phyloP scores from a whole-genome alignment of 163 green algal genomes.

The Dunaliella salina region DNA sequence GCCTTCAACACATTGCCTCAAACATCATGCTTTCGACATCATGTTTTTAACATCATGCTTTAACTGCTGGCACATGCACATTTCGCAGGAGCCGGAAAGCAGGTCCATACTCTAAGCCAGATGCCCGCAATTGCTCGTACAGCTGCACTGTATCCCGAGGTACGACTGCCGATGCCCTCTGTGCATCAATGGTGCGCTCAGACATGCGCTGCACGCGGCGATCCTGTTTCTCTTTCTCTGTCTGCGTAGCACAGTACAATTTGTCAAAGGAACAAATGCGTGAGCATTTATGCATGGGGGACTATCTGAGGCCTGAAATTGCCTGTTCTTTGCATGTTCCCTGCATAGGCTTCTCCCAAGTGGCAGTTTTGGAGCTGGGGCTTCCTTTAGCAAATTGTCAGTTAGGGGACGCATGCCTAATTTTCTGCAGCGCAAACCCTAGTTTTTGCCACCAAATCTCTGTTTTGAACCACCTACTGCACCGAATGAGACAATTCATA shows the following conservation, averaged over 20 bases:
- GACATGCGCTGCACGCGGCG: constrained; percentile 41
- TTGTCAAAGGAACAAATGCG: background rate
- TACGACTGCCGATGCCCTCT: constrained; percentile 65
- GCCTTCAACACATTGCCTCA: too few relatives aligned
- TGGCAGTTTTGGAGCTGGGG: too few relatives aligned
- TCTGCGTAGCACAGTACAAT: constrained; percentile 31
- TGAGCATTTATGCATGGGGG: background rate
- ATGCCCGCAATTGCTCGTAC: constrained; percentile 78
- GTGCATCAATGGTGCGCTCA: constrained; percentile 82
- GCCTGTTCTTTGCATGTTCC: too few relatives aligned
- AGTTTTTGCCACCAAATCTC: too few relatives aligned
- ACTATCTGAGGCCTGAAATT: background rate
- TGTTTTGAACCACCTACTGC: too few relatives aligned
- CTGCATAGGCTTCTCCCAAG: too few relatives aligned
- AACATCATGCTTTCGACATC: too few relatives aligned
- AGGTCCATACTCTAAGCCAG: constrained; percentile 87
- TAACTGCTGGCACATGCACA: constrained; percentile 68
- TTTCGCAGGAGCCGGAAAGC: constrained; percentile 87
- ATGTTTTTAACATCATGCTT: too few relatives aligned
- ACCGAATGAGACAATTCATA: too few relatives aligned
- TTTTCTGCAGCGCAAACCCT: too few relatives aligned
- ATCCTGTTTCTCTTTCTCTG: constrained; percentile 55
- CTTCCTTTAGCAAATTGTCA: too few relatives aligned
- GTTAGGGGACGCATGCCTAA: too few relatives aligned
- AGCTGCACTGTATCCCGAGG: constrained; percentile 70